A percentile compares a stretch with the other conserved stretches of the same genome.
These are phyloP conservation scores for Saccharomycopsis olivae DNA, from an alignment of 805 yeast genomes.

Conservation along the genomic window DNA sequence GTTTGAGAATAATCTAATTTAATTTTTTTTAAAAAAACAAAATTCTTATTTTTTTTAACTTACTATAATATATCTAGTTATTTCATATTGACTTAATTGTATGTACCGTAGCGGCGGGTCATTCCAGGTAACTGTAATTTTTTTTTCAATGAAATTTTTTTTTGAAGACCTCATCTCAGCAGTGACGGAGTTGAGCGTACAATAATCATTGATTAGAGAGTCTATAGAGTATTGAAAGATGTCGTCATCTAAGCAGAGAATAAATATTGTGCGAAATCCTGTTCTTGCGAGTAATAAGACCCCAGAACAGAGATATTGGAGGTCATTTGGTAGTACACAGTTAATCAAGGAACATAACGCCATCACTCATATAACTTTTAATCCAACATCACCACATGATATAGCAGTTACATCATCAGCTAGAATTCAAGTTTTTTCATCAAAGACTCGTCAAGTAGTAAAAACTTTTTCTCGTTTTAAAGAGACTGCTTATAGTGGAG, in stretches of 20 bases:
- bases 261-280: slow-evolving; percentile 57
- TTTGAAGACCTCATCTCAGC: no score
- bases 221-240: no score
- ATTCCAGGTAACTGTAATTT: no score
- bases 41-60: no score
- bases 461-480: slow-evolving; percentile 77
- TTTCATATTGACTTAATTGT: no score
- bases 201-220: no score
- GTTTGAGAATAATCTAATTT: no score
- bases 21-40: no score
- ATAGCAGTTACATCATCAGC: slow-evolving; percentile 90
- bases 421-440: slow-evolving; percentile 82
- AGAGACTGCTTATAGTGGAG: slow-evolving; percentile 87
- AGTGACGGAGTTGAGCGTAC: no score
- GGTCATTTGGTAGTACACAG: slow-evolving; percentile 76
- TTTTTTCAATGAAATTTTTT: no score
- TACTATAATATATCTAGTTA: no score
- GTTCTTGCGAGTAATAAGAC: slow-evolving; percentile 76
- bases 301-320: slow-evolving; percentile 92
- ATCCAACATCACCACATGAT: slow-evolving; percentile 78
- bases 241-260: slow-evolving; percentile 65
- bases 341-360: slow-evolving; percentile 90
- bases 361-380: slow-evolving; percentile 78
- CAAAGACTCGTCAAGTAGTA: slow-evolving; percentile 86
- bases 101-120: no score